Base-by-base conservation (phyloP, 1,139 yeast species). In the Groenewaldozyma auringiensis region DNA sequence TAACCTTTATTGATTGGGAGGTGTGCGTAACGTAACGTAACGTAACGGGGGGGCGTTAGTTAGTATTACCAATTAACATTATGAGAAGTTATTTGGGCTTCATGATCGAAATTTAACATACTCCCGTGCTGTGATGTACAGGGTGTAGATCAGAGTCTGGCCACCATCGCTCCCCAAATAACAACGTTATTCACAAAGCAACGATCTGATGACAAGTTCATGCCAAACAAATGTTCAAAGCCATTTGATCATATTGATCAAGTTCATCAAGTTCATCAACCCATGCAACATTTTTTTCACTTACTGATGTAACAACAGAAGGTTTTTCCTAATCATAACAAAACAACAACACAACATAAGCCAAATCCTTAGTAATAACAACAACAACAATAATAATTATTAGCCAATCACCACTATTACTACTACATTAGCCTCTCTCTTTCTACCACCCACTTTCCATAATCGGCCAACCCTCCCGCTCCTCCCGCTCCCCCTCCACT, bases 61-160 rank as follows among this genome's bases (percentile, higher is more conserved):
- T n/a, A n/a, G n/a, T n/a, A n/a, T n/a, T n/a, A n/a, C n/a, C n/a
- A n/a, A n/a, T n/a, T n/a, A n/a, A n/a, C n/a, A n/a, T n/a, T n/a
- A n/a, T n/a, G n/a, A 11, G 11, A 25, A 8, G 6, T 25, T 25
- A 11, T 25, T 25, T 8, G 6, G 29, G 29, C 29, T 25, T 25
- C 29, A 25, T 25, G 29, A 25, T 25, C 9, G 11, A 25, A 8
- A 8, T 25, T 6, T 25, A 8, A 25, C 6, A 6, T 25, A 8
- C 39, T 27, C 40, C 41, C 37, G 42, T 37, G 47, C 43, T 36
- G 38, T 44, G 52, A 50, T 50, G 33, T 50, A 43, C 52, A 36
- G 34, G 29, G 18, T 9, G 53, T 41, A 50, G 42, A 50, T 50
- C 50, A 48, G 40, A 29, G 48, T 38, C 46, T 29, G 34, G 27